These are phyloP conservation scores for Fusarium sp. DNA, from an alignment of 2,329 filamentous ascomycete species.

Conservation along the genomic window DNA sequence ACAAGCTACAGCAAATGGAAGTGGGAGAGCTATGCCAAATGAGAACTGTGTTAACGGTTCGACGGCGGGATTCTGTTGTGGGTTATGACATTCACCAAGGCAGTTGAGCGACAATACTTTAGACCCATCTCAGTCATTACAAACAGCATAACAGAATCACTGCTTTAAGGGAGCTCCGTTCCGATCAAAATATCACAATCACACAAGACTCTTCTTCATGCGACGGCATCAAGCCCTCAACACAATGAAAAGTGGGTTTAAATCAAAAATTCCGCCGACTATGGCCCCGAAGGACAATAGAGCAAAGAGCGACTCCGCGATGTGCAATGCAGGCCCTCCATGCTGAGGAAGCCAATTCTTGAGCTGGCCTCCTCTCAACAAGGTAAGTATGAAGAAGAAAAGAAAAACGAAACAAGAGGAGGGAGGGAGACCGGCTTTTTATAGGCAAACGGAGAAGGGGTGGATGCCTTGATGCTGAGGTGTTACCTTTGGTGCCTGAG, in stretches of 20 bases:
- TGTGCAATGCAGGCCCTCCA: constrained; percentile 65
- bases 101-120: rapidly evolving
- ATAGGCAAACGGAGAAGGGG: constrained; percentile 38
- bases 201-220: constrained; percentile 52
- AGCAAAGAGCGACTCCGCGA: constrained; percentile 57
- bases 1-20: background rate
- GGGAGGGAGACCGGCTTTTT: constrained; percentile 36
- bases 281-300: constrained; percentile 65
- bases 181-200: rapidly evolving
- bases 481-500: background rate
- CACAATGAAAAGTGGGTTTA: constrained; percentile 56
- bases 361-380: constrained; percentile 55
- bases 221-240: constrained; percentile 47
- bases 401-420: constrained; percentile 35
- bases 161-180: rapidly evolving
- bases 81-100: background rate
- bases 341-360: constrained; percentile 54
- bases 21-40: too few species aligned
- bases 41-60: too few species aligned
- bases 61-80: background rate
- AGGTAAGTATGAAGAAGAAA: constrained; percentile 64
- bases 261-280: constrained; percentile 64
- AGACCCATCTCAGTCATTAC: rapidly evolving
- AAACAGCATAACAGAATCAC: rapidly evolving
- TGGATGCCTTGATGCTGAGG: constrained; percentile 25